Conservation (phyloP, 805 yeast genomes). For the Zygoascus tannicola region DNA sequence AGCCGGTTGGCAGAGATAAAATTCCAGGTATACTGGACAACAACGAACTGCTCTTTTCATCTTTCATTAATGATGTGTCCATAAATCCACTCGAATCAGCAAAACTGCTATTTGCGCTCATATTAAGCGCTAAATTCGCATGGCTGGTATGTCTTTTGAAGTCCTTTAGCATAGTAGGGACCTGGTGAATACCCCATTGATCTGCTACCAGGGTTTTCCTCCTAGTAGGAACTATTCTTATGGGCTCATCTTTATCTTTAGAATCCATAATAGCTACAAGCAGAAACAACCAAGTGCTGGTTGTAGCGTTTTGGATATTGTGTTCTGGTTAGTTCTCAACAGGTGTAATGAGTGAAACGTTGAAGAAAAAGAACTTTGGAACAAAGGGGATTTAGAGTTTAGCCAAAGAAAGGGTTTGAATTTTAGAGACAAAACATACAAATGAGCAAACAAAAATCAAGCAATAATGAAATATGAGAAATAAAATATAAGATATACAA, state of each 20-base stretch:
- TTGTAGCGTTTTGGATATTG: too few species aligned
- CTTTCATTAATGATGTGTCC: neutral
- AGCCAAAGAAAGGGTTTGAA: too few species aligned
- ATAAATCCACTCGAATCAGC: neutral
- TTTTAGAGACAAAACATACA: too few species aligned
- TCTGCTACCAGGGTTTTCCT: constrained; percentile 22
- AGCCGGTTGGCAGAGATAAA: constrained; percentile 24
- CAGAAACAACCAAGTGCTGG: too few species aligned
- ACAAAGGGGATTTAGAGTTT: too few species aligned
- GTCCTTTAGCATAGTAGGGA: constrained; percentile 28
- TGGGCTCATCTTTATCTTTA: constrained; percentile 3
- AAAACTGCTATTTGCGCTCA: neutral
- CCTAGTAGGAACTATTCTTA: constrained; percentile 24
- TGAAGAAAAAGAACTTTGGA: neutral
- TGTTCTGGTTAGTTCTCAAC: too few species aligned
- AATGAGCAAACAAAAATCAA: too few species aligned
- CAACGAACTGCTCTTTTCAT: constrained; percentile 1
- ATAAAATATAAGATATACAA: too few species aligned
- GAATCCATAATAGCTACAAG: neutral
- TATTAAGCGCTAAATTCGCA: constrained; percentile 13
- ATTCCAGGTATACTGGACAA: constrained; percentile 26
- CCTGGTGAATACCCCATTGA: constrained; percentile 30
- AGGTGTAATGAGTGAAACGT: neutral
- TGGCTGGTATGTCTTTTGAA: constrained; percentile 30
- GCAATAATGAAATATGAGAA: too few species aligned